These are phyloP conservation scores for Panicum miliaceum DNA, from an alignment of 176 grass and related monocot species.

Conservation along the genomic window DNA sequence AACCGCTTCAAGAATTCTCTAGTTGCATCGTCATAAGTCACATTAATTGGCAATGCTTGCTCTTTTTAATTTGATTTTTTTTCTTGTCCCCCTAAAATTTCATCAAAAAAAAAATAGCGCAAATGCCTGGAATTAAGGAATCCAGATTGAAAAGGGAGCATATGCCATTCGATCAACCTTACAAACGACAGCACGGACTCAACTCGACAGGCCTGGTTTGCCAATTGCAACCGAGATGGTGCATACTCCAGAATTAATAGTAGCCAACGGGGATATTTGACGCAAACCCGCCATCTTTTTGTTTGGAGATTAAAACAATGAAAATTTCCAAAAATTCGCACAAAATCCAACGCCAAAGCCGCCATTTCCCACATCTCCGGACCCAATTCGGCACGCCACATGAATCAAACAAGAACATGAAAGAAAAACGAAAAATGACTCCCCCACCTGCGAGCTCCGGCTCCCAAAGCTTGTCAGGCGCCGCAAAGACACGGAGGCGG, in stretches of 20 bases:
- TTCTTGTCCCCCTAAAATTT: not conserved
- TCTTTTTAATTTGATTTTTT: not conserved
- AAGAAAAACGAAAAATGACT: not conserved
- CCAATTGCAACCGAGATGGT: not conserved
- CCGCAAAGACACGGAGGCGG: conserved; percentile 30
- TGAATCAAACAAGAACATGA: not conserved
- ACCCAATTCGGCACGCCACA: not conserved
- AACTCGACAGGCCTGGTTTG: not conserved
- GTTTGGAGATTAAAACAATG: not conserved
- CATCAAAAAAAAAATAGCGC: not conserved
- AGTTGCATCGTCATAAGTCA: not conserved
- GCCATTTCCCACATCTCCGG: not conserved
- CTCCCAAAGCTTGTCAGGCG: conserved; percentile 47
- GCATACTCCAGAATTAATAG: not conserved
- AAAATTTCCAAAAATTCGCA: not conserved
- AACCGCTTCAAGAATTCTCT: not conserved
- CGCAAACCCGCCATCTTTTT: not conserved
- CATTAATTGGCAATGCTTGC: not conserved
- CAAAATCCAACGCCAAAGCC: not conserved
- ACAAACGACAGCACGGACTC: not conserved
- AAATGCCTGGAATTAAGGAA: not conserved
- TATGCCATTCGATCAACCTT: not conserved
- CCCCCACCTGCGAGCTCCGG: conserved; percentile 47
- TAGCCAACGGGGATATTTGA: not conserved
- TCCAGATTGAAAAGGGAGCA: not conserved